Base-by-base conservation (phyloP, 345 rosid genomes). In the Mangifera indica region DNA sequence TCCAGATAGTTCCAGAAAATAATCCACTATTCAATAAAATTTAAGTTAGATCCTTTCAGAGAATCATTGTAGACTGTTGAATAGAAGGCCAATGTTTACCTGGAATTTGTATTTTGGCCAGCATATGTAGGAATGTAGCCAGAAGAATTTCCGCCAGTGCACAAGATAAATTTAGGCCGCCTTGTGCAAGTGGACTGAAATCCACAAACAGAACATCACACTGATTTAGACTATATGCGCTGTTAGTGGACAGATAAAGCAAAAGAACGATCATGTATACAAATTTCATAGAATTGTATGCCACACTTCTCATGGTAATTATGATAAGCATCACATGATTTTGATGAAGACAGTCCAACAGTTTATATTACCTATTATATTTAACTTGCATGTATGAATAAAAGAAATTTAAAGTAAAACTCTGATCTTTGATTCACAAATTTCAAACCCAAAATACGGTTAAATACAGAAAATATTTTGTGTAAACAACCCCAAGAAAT, bases 91-190 rank as follows among this genome's bases (percentile, higher is more conserved):
- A 70, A 22, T 45, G 55, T 24, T 74, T 83, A 92, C 98, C 93
- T 82, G 68, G 97, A 71, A 65, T 88, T 56, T 13, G 88, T 80
- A 69, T 71, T 88, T 73, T 89, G 97, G 72, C 60, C 78, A 7
- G 90, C 54, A 84, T 82, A 83, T 64, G 97, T 84, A 29, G 99
- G 96, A 51, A 91, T 79, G 86, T 85, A 80, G 65, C 85, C 87
- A 21, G 88, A 74, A 69, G 93, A 77, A 62, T 76, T 90, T 34
- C 93, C 99, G 15, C 98, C 97, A 63, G 97, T 87, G 87, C 93
- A 91, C 84, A 92, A 75, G 71, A 92, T 89, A 84, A 86, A 95
- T 69, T 92, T 95, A 52, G 97, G 96, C 64, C 96, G 81, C 77
- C 99, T 86, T 60, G 88, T 75, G 34, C 91, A 92, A 66, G 91